Conservation (phyloP, 345 rosid genomes). For the Raphanus sativus region DNA sequence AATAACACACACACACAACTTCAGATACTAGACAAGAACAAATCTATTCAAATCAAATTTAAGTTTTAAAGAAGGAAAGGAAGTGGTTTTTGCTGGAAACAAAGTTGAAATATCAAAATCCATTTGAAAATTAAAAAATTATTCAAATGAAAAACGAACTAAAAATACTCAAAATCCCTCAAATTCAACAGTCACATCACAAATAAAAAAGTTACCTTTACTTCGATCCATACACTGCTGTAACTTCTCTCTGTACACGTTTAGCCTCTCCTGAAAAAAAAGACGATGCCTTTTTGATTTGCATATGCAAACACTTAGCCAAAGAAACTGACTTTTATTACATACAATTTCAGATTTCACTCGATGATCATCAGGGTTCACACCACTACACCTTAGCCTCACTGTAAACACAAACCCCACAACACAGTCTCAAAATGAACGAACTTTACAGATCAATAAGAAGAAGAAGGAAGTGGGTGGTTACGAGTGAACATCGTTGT, state of each 20-base stretch:
- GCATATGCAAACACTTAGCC: neutral
- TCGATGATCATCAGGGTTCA: conserved; percentile 80
- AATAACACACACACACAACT: too few species aligned
- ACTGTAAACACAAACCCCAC: conserved; percentile 50
- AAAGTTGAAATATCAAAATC: too few species aligned
- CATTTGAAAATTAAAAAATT: too few species aligned
- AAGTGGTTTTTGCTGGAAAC: too few species aligned
- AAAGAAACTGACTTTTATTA: conserved; percentile 12
- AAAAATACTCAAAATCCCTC: too few species aligned
- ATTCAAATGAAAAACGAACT: too few species aligned
- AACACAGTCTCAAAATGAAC: neutral
- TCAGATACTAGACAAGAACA: too few species aligned
- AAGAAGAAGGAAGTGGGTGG: neutral
- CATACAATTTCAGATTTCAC: conserved; percentile 85
- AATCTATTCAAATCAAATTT: too few species aligned
- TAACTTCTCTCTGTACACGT: conserved; percentile 67
- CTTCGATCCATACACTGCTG: conserved; percentile 55
- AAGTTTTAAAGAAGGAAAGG: too few species aligned
- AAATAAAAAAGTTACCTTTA: conserved; percentile 57
- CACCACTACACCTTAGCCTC: conserved; percentile 78
- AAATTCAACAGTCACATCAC: neutral
- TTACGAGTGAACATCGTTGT: conserved; percentile 63
- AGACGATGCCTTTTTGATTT: neutral
- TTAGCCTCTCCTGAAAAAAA: conserved; percentile 63
- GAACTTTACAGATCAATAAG: neutral